Base-by-base conservation (phyloP, 805 yeast genomes). In the Monosporozyma solicola region DNA sequence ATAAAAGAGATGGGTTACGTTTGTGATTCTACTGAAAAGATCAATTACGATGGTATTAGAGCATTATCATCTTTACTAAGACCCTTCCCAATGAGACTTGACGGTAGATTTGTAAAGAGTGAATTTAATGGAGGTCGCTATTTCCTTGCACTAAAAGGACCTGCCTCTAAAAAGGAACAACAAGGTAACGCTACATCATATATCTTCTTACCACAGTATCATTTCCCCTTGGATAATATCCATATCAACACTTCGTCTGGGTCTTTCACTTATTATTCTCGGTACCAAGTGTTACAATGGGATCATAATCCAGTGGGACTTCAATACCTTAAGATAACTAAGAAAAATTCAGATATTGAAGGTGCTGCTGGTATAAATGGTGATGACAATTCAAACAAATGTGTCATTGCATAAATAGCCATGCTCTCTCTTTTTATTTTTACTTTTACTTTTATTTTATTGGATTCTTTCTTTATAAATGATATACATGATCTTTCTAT, bases 21-120 rank as follows among this genome's bases (percentile, higher is more conserved):
- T 33, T 33, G 41, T 37, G 41, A 29, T 20, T n/a, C 33, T 29
- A 49, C 25, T 29, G 35, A 41, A 8, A 27, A 32, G 15, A 22
- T 59, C 16, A 63, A 62, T 53, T 57, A 55, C 25, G 49, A 52
- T 44, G 97, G 97, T 1, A 77, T 85, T 1, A 73, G 97, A 41
- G 95, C 94, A 0, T 75, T 79, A 1, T 79, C 78, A 50, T 89
- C 97, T 0, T 79, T 87, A 0, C 70, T 87, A 29, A 75, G 99
- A 48, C 97, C 98, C 2, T 85, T 76, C 57, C 84, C 90, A 1
- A 65, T 82, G 1, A 78, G 83, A 3, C 74, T 84, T 0, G 74
- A 74, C 35, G 98, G 98, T 2, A 60, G 61, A 1, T 75, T 85
- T 13, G 63, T 63, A 5, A 66, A 70, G 20, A 78, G 83, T 15